A percentile compares a stretch with the other conserved stretches of the same genome.
These are phyloP conservation scores for Ascochyta koolunga DNA, from an alignment of 2,329 filamentous ascomycete genomes.

Conservation along the genomic window DNA sequence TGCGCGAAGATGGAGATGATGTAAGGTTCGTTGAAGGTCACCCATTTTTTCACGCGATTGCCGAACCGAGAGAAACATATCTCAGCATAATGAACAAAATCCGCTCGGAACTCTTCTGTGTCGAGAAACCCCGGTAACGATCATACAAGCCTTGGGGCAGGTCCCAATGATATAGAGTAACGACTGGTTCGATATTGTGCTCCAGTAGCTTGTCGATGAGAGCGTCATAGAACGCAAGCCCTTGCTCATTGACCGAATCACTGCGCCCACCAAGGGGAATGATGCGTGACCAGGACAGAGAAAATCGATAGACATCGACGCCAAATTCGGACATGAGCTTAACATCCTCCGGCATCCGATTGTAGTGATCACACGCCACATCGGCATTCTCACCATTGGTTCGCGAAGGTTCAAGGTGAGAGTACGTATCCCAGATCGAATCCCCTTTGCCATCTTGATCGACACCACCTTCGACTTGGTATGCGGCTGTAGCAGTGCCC, in stretches of 20 bases:
- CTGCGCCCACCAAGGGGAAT: slow-evolving; percentile 20
- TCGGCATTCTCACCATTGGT: slow-evolving; percentile 52
- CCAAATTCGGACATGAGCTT: slow-evolving; percentile 16
- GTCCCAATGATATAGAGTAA: slow-evolving; percentile 28
- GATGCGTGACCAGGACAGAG: slow-evolving; percentile 22
- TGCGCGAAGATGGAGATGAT: slow-evolving; percentile 62
- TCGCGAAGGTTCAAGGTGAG: slow-evolving; percentile 69
- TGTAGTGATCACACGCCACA: slow-evolving; percentile 47
- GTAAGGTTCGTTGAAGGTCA: slow-evolving; percentile 51
- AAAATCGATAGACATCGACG: slow-evolving; percentile 24
- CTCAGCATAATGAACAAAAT: slow-evolving; percentile 47
- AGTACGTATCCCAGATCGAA: slow-evolving; percentile 52
- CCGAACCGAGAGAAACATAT: slow-evolving; percentile 47
- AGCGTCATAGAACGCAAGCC: slow-evolving; percentile 16
- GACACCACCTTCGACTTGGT: slow-evolving; percentile 54
- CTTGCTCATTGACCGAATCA: slow-evolving; percentile 21
- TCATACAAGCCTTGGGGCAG: slow-evolving; percentile 15
- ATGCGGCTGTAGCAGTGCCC: slow-evolving; percentile 52
- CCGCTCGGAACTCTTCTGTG: slow-evolving; percentile 28
- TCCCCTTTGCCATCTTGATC: slow-evolving; percentile 50
- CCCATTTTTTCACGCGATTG: slow-evolving; percentile 49
- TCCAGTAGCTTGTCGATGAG: slow-evolving; percentile 21
- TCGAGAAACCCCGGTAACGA: slow-evolving; percentile 24
- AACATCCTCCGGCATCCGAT: slow-evolving; percentile 54
- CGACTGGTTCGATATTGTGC: slow-evolving; percentile 19